Conservation (phyloP, 2,329 filamentous ascomycete species). For the Lithohypha guttulata region DNA sequence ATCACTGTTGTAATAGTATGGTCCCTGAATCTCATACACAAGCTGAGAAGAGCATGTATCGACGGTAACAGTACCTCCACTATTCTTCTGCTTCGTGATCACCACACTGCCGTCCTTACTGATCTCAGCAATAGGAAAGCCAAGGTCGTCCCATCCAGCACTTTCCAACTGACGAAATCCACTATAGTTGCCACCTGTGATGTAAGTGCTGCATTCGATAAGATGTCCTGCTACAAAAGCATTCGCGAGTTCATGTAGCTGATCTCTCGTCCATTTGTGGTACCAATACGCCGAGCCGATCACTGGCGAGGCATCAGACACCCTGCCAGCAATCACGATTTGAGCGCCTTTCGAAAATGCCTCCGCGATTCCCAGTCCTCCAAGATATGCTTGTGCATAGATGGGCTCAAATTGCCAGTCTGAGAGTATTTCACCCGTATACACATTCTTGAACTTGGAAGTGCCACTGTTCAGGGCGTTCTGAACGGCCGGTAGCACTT, state of each 20-base stretch:
- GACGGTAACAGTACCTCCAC: conserved; percentile 34
- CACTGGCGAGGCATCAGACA: conserved; percentile 35
- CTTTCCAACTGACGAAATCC: conserved; percentile 31
- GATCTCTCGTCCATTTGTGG: conserved; percentile 32
- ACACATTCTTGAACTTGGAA: conserved; percentile 31
- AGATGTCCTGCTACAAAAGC: conserved; percentile 31
- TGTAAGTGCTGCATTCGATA: conserved; percentile 34
- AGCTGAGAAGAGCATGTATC: conserved; percentile 45
- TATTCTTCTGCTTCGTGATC: conserved; percentile 35
- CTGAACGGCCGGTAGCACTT: conserved; percentile 29
- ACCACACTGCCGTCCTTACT: conserved; percentile 30
- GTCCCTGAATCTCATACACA: conserved; percentile 46
- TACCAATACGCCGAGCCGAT: conserved; percentile 35
- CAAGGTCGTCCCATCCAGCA: conserved; percentile 35
- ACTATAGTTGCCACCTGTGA: conserved; percentile 35
- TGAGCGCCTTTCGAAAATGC: conserved; percentile 33
- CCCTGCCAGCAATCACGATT: conserved; percentile 36
- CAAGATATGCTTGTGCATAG: conserved; percentile 28
- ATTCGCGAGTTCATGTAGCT: conserved; percentile 31
- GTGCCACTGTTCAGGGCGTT: conserved; percentile 24
- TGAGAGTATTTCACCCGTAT: conserved; percentile 28
- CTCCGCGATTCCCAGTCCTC: conserved; percentile 30
- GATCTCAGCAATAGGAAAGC: conserved; percentile 39
- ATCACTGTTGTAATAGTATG: conserved; percentile 48
- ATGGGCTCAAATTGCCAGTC: conserved; percentile 30